Evolutionary conservation across 495 filamentous ascomycete genomes (phyloP), one percentile per base, ranked within the genome.

Genomic region (Penicillium diatomitis): DNA sequence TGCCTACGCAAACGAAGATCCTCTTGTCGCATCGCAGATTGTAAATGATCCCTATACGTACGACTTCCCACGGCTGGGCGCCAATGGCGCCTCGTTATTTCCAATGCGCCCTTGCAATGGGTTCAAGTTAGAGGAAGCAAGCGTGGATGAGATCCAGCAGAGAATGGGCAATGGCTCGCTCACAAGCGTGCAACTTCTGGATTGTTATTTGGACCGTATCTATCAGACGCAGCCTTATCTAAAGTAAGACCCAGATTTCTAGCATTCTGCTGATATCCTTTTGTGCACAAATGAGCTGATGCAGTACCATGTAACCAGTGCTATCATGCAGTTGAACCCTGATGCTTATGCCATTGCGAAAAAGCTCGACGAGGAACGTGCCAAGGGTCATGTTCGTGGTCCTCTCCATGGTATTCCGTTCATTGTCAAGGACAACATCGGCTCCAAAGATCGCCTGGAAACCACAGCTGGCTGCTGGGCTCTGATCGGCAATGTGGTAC

Each of bases 361-460:
- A 6, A 50, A 57, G 32, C 67, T 82, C 12, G 85, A 88, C 60
- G 58, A 51, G 0, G 83, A 87, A 64, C 74, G 84, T 34, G 60
- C 59, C 4, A 47, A 61, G 2, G 81, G 82, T 8, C 68, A 55
- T 32, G 65, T 81, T 9, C 74, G 81, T 12, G 73, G 81, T 32
- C 76, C 77, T 5, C 71, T 88, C 1, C 84, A 89, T 58, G 83
- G 84, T 20, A 84, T 89, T 48, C 85, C 85, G 3, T 82, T 87
- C 63, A 62, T 86, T 11, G 75, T 87, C 51, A 88, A 88, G 64
- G 83, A 88, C 67, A 88, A 85, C 66, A 86, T 87, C 48, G 84
- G 78, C 20, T 83, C 79, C 2, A 74, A 74, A 41, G 85, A 88
- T 51, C 71, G 75, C 38, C 81, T 87, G 82, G 78, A 84, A 57